These are phyloP conservation scores for Fusarium solani-melongenae DNA, from an alignment of 2,329 filamentous ascomycete species.

Conservation along the genomic window DNA sequence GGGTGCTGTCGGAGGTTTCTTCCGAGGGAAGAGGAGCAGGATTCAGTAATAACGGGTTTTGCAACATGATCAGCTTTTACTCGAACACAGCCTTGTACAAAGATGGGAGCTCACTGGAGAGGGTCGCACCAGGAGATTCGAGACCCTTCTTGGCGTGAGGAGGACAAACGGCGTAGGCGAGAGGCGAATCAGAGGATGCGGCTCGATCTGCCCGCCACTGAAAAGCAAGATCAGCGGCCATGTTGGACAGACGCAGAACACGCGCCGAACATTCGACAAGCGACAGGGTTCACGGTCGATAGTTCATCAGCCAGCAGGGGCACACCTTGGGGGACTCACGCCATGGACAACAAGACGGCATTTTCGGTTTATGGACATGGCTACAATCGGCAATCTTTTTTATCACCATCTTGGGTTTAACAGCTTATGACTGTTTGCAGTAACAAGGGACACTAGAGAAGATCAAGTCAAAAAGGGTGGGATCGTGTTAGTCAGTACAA, in stretches of 20 bases:
- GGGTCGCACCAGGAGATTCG: conserved; percentile 13
- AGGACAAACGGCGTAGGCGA: conserved; percentile 12
- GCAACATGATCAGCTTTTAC: not conserved
- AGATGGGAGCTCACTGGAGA: conserved; percentile 23
- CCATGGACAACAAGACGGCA: not conserved
- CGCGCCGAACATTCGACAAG: conserved; percentile 39
- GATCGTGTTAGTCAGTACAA: not conserved
- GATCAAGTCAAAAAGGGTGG: not conserved
- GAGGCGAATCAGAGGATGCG: conserved; percentile 27
- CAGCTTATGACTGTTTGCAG: not conserved
- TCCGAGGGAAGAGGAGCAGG: conserved; percentile 59
- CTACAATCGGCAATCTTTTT: not conserved
- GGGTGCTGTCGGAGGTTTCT: conserved; percentile 67
- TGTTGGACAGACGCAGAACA: conserved; percentile 27
- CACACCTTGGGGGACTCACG: not conserved
- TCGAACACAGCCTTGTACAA: conserved; percentile 17
- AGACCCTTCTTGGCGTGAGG: conserved; percentile 31
- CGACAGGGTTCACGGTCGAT: not conserved
- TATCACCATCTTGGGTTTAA: not conserved
- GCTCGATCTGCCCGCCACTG: not conserved
- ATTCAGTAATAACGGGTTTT: not conserved
- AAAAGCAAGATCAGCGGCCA: conserved; percentile 7
- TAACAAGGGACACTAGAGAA: not conserved
- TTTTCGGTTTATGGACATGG: not conserved
- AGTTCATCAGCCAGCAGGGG: not conserved